phyloP scores from a whole-genome alignment of 2,329 filamentous ascomycete genomes.

The Fusarium sp. region DNA sequence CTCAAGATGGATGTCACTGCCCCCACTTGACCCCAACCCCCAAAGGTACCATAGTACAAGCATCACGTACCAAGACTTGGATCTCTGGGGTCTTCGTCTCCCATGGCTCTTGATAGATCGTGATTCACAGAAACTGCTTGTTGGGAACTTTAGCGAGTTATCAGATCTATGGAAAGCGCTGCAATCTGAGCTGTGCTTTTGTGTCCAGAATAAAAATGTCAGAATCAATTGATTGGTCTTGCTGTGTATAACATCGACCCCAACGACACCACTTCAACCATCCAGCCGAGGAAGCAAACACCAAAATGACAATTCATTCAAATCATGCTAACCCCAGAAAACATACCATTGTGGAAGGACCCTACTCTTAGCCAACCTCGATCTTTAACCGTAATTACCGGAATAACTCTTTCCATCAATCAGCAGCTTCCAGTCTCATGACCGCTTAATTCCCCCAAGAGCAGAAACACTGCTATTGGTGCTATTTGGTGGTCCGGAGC shows the following conservation, averaged over 20 bases:
- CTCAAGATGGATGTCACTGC: not conserved
- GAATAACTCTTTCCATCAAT: conserved; percentile 11
- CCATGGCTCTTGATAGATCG: not conserved
- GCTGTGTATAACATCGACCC: not conserved
- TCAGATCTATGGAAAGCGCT: not conserved
- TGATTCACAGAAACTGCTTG: not conserved
- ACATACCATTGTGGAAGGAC: not conserved
- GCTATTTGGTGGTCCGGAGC: conserved; percentile 28
- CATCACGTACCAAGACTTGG: not conserved
- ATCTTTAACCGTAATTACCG: conserved; percentile 26
- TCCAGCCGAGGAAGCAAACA: not conserved
- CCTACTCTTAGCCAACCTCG: not conserved
- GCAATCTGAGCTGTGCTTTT: not conserved
- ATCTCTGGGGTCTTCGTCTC: not conserved
- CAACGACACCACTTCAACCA: not conserved
- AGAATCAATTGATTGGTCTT: not conserved
- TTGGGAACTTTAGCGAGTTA: not conserved
- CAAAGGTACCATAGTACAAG: not conserved
- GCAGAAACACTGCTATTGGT: conserved; percentile 27
- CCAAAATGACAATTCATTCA: not conserved
- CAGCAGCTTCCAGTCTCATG: not conserved
- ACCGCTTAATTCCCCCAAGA: not conserved
- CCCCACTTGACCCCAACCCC: conserved; percentile 2
- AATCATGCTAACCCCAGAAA: not conserved
- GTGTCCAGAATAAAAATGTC: not conserved